A percentile compares a stretch with the other conserved stretches of the same genome.
Conservation (phyloP, 2,329 filamentous ascomycete species). For the Claviceps africana region DNA sequence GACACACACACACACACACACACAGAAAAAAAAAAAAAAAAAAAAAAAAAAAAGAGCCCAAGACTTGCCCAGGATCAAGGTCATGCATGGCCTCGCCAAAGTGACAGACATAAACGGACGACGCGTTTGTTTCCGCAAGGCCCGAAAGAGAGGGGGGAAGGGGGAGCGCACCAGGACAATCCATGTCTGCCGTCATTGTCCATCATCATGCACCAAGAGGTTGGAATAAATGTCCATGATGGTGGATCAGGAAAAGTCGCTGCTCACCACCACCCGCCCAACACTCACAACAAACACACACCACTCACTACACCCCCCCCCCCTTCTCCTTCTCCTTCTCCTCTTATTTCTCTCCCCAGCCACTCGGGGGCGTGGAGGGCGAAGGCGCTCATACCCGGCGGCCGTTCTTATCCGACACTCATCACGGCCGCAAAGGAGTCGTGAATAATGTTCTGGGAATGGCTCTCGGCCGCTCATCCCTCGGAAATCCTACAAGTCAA, state of each 20-base stretch:
- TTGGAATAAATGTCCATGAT: background rate
- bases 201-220: background rate
- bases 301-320: too few relatives aligned
- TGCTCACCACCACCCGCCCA: background rate
- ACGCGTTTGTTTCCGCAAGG: background rate
- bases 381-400: too few relatives aligned
- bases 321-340: too few relatives aligned
- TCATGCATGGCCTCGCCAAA: background rate
- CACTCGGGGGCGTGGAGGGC: too few relatives aligned
- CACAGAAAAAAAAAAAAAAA: background rate
- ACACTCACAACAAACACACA: too few relatives aligned
- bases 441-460: background rate
- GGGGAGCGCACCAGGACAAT: too few relatives aligned
- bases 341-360: too few relatives aligned
- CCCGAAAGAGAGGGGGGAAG: too few relatives aligned
- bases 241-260: background rate
- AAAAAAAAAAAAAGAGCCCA: too few relatives aligned
- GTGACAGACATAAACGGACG: background rate
- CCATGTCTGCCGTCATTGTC: background rate
- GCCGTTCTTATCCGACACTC: too few relatives aligned
- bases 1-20: too few relatives aligned
- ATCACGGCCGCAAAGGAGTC: background rate
- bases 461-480: background rate
- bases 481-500: background rate
- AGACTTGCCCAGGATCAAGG: background rate